Percentiles rank a stretch among this genome's conserved stretches.
These are phyloP conservation scores for Chaetoceros tenuissimus DNA, from an alignment of 108 stramenopile genomes.

Conservation along the genomic window DNA sequence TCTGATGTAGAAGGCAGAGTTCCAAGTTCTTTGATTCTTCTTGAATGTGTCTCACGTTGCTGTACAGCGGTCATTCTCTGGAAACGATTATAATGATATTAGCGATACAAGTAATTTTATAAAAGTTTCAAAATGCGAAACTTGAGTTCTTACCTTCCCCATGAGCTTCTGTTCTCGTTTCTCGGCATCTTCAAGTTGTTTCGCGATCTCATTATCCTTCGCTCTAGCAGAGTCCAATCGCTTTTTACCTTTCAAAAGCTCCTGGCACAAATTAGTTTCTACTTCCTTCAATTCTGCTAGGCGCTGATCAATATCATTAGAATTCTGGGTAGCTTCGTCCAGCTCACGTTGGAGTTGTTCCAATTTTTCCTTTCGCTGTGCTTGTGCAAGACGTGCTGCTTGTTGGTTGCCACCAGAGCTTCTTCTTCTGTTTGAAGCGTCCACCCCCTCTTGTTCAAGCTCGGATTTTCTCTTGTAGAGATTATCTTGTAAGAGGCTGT, in stretches of 20 bases:
- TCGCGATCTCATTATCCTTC: constrained; percentile 46
- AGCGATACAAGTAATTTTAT: background rate
- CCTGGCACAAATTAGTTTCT: constrained; percentile 39
- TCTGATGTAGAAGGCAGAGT: constrained; percentile 80
- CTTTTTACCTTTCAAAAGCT: constrained; percentile 59
- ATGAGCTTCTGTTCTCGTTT: constrained; percentile 62
- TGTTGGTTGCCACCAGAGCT: constrained; percentile 25
- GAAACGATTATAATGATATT: background rate
- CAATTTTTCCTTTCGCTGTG: constrained; percentile 44
- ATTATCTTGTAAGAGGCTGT: constrained; percentile 75
- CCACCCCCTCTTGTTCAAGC: constrained; percentile 39
- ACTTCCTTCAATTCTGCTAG: constrained; percentile 45
- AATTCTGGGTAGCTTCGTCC: constrained; percentile 46
- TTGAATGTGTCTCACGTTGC: constrained; percentile 78
- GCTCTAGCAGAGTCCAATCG: constrained; percentile 72
- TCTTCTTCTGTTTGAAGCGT: constrained; percentile 13
- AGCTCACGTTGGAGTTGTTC: constrained; percentile 48
- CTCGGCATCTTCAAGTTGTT: constrained; percentile 55
- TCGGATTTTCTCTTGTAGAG: constrained; percentile 72
- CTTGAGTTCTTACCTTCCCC: constrained; percentile 56
- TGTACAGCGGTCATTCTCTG: constrained; percentile 80
- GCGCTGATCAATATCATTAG: constrained; percentile 47
- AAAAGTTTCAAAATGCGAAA: background rate
- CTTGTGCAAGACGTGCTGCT: constrained; percentile 24
- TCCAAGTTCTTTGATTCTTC: constrained; percentile 91